Percentiles rank a stretch among this genome's conserved stretches.
Evolutionary conservation across 73 alveolate species (phyloP).

Genomic region (Tetrahymena elliotti): DNA sequence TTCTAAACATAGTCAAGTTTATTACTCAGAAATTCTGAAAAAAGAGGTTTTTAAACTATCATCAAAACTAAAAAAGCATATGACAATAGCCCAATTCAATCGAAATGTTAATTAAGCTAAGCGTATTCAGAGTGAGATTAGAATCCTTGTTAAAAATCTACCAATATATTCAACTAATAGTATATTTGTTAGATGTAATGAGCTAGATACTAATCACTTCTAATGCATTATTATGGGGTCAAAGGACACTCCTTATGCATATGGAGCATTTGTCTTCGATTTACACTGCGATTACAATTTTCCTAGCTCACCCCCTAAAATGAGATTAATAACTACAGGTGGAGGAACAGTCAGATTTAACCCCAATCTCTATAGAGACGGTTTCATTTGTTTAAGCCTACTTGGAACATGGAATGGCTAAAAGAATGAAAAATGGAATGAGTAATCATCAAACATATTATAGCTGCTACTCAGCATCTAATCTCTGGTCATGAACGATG

Average conservation of each 20-base stretch:
- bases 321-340: constrained; percentile 55
- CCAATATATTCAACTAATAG: not conserved
- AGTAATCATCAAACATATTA: constrained; percentile 32
- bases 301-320: constrained; percentile 60
- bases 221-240: constrained; percentile 57
- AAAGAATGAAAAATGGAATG: constrained; percentile 60
- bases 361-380: constrained; percentile 61
- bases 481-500: constrained; percentile 52
- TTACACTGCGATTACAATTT: constrained; percentile 41
- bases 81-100: not conserved
- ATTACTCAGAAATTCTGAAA: not conserved
- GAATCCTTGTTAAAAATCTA: not conserved
- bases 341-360: constrained; percentile 54
- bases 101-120: not conserved
- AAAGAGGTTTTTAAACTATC: not conserved
- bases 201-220: constrained; percentile 48
- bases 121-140: not conserved
- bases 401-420: constrained; percentile 66
- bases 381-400: constrained; percentile 59
- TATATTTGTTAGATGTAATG: constrained; percentile 56
- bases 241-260: constrained; percentile 67
- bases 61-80: not conserved
- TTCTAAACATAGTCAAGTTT: not conserved
- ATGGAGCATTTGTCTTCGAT: constrained; percentile 62
- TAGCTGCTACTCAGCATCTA: constrained; percentile 55